A percentile compares a stretch with the other conserved stretches of the same genome.
phyloP scores from a whole-genome alignment of 306 rosid species.

The Trichosanthes cucumerina region DNA sequence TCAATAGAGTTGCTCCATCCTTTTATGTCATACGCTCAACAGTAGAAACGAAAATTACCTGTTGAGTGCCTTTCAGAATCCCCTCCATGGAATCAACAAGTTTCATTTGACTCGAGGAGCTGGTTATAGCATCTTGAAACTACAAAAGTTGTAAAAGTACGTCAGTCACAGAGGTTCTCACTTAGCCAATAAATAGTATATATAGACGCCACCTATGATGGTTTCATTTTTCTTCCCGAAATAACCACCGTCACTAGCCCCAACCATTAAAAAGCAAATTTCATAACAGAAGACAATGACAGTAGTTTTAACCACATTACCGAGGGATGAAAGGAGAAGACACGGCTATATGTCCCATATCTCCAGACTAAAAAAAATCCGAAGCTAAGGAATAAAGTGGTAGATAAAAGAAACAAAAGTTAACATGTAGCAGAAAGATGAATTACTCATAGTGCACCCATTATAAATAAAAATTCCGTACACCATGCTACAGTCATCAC shows the following conservation, averaged over 20 bases:
- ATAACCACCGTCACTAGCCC: neutral
- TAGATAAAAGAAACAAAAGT: neutral
- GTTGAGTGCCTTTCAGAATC: slow-evolving; percentile 75
- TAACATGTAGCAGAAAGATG: neutral
- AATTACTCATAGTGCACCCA: neutral
- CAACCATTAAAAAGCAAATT: neutral
- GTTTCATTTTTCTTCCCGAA: neutral
- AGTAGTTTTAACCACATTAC: neutral
- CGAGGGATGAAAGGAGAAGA: neutral
- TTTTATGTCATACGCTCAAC: slow-evolving; percentile 3
- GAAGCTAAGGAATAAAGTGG: neutral
- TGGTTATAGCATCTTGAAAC: slow-evolving; percentile 87
- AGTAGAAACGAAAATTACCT: slow-evolving; percentile 33
- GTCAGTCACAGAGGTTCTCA: neutral
- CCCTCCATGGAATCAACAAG: slow-evolving; percentile 90
- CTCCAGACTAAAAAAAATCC: neutral
- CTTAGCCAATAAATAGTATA: neutral
- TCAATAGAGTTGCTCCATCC: slow-evolving; percentile 5
- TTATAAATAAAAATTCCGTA: neutral
- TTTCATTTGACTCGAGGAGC: slow-evolving; percentile 53
- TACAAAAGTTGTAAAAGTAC: slow-evolving; percentile 15
- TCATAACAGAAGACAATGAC: neutral
- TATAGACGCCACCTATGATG: neutral
- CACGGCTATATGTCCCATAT: neutral
- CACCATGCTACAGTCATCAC: neutral